Evolutionary conservation across 31 red algal species (phyloP).

Genomic region (Bonnemaisonia californica): DNA sequence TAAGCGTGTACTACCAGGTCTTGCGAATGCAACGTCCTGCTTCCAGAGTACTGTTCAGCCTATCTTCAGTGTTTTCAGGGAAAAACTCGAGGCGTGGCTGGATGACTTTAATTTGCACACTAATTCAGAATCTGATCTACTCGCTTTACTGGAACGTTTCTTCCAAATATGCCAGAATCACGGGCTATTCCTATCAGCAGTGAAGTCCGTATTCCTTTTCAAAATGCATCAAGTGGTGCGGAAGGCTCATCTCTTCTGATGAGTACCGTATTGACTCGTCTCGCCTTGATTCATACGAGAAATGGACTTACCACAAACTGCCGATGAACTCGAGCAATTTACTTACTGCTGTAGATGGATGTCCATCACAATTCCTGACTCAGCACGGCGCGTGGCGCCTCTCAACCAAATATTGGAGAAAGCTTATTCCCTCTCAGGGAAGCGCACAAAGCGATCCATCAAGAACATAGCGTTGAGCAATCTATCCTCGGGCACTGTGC

Average conservation of each 20-base stretch:
- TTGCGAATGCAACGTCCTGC: slow-evolving; percentile 18
- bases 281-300: too few species aligned
- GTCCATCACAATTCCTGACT: too few species aligned
- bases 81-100: slow-evolving; percentile 28
- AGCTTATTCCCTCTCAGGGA: too few species aligned
- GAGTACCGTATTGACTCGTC: slow-evolving; percentile 5
- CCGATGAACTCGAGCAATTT: too few species aligned
- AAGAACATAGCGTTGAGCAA: too few species aligned
- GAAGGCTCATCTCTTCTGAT: slow-evolving; percentile 6
- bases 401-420: too few species aligned
- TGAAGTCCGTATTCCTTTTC: slow-evolving; percentile 21
- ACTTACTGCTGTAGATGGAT: too few species aligned
- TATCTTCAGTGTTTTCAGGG: neutral
- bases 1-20: slow-evolving; percentile 5
- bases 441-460: too few species aligned
- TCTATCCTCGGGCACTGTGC: too few species aligned
- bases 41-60: slow-evolving; percentile 14
- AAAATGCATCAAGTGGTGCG: slow-evolving; percentile 29
- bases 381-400: too few species aligned
- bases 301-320: too few species aligned
- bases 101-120: slow-evolving; percentile 31
- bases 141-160: slow-evolving; percentile 3
- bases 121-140: neutral
- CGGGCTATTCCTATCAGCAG: slow-evolving; percentile 4
- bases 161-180: slow-evolving; percentile 8